phyloP scores from a whole-genome alignment of 2,329 filamentous ascomycete species.

The Cryphonectria parasitica region DNA sequence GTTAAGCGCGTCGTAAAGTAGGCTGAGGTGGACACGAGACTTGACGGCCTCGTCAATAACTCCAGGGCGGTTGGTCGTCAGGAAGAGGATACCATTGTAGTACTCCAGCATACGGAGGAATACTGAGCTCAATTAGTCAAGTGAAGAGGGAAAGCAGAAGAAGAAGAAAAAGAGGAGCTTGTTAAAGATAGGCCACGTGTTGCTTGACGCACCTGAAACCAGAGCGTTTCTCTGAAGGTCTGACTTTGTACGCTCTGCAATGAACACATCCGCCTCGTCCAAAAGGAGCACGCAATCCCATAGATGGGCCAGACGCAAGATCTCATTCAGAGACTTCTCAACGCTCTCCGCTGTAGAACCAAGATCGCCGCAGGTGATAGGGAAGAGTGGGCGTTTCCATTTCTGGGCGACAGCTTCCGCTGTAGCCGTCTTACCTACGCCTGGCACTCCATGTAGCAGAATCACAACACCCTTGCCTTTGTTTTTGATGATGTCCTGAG shows the following conservation, averaged over 20 bases:
- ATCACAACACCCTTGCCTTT: constrained; percentile 43
- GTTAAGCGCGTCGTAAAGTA: constrained; percentile 36
- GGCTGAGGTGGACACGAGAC: constrained; percentile 36
- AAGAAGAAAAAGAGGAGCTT: not conserved
- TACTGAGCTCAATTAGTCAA: not conserved
- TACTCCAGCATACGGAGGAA: constrained; percentile 32
- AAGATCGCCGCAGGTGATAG: constrained; percentile 38
- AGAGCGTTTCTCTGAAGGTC: constrained; percentile 32
- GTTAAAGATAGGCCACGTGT: not conserved
- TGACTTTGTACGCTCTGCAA: constrained; percentile 34
- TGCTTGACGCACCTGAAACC: constrained; percentile 5
- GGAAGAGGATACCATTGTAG: constrained; percentile 41
- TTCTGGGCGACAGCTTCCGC: constrained; percentile 43
- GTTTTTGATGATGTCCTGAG: constrained; percentile 27
- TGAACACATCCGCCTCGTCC: constrained; percentile 48
- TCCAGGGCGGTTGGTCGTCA: constrained; percentile 42
- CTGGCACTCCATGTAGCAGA: constrained; percentile 42
- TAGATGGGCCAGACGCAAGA: constrained; percentile 36
- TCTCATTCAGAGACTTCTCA: constrained; percentile 35
- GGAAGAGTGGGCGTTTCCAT: constrained; percentile 38
- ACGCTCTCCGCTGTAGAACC: constrained; percentile 34
- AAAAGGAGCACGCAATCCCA: constrained; percentile 48
- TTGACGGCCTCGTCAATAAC: constrained; percentile 35
- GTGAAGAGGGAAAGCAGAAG: no score
- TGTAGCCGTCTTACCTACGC: constrained; percentile 45